A percentile compares a stretch with the other conserved stretches of the same genome.
Conservation (phyloP, 2,329 filamentous ascomycete species). For the Claviceps pazoutovae region DNA sequence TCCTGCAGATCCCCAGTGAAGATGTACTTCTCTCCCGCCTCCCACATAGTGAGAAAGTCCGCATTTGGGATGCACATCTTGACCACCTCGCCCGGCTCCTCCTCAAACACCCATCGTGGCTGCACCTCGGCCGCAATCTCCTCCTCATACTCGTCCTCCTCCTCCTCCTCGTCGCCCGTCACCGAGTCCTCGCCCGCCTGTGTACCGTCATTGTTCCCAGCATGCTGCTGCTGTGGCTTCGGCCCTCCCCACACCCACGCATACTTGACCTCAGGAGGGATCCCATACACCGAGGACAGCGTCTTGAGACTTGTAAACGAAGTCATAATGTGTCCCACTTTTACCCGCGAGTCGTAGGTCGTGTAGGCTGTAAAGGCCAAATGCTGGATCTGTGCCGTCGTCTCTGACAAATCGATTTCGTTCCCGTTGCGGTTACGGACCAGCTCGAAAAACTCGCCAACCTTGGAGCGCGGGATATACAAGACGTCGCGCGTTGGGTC, state of each 20-base stretch:
- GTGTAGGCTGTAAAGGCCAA: conserved; percentile 15
- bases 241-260: background rate
- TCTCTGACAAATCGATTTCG: background rate
- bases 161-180: conserved; percentile 1
- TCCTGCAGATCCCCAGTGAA: conserved; percentile 9
- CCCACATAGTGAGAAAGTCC: conserved; percentile 2
- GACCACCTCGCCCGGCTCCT: conserved; percentile 7
- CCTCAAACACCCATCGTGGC: conserved; percentile 6
- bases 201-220: background rate
- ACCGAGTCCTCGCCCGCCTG: conserved; percentile 1
- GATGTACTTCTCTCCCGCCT: conserved; percentile 8
- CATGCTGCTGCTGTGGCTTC: background rate
- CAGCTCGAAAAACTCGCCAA: conserved; percentile 9
- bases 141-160: background rate
- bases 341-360: conserved; percentile 12
- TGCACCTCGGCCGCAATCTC: conserved; percentile 4
- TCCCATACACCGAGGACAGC: conserved; percentile 13
- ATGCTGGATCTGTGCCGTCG: conserved; percentile 7
- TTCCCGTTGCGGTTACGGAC: background rate
- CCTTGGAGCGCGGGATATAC: conserved; percentile 6
- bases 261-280: conserved; percentile 6
- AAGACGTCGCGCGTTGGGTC: background rate
- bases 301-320: conserved; percentile 9
- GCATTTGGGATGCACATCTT: conserved; percentile 6
- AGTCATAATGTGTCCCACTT: conserved; percentile 7